phyloP scores from a whole-genome alignment of 352 stramenopile species.

The Phytophthora sp. region DNA sequence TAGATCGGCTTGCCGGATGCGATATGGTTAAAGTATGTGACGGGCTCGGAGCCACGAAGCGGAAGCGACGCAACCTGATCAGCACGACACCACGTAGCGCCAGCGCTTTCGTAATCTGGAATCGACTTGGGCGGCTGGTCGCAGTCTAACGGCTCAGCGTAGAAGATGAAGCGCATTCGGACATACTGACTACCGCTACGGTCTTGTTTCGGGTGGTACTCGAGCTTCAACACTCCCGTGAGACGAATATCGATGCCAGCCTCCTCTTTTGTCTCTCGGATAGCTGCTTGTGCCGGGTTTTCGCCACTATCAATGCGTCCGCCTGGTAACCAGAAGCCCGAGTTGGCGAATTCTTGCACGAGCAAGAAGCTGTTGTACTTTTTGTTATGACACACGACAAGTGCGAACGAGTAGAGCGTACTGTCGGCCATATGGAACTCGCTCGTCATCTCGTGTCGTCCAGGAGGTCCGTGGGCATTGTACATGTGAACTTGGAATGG shows the following conservation, averaged over 20 bases:
- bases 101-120: conserved; percentile 87
- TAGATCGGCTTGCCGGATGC: conserved; percentile 73
- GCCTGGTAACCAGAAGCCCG: conserved; percentile 83
- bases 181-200: conserved; percentile 73
- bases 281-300: conserved; percentile 73
- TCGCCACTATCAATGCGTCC: conserved; percentile 82
- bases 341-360: conserved; percentile 89
- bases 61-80: conserved; percentile 75
- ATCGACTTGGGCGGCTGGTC: conserved; percentile 87
- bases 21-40: conserved; percentile 80
- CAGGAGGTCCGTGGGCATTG: conserved; percentile 82
- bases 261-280: conserved; percentile 89
- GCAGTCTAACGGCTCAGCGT: conserved; percentile 77
- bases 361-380: conserved; percentile 86
- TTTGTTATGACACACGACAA: conserved; percentile 86
- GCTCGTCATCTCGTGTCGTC: conserved; percentile 79
- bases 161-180: conserved; percentile 89
- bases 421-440: conserved; percentile 82
- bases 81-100: conserved; percentile 76
- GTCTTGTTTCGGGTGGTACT: conserved; percentile 88
- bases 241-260: conserved; percentile 82
- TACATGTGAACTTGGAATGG: conserved; percentile 88
- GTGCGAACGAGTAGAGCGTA: conserved; percentile 81
- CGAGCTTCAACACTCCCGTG: conserved; percentile 80
- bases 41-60: conserved; percentile 74